Conservation (phyloP, 495 filamentous ascomycete genomes). For the Aspergillus avenaceus region DNA sequence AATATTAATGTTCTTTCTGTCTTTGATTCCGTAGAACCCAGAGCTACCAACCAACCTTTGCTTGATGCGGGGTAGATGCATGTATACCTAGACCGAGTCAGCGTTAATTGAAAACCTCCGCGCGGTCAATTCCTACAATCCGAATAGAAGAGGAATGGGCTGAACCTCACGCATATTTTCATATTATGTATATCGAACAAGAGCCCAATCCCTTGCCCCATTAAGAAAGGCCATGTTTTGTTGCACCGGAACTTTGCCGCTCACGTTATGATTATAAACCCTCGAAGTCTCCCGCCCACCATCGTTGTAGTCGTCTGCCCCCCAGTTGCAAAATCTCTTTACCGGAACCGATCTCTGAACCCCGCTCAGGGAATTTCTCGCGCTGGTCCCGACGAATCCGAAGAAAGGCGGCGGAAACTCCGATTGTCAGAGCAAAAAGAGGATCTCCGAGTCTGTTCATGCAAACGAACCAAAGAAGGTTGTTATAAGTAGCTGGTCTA, state of each 20-base stretch:
- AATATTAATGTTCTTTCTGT: not conserved
- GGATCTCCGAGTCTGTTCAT: slow-evolving; percentile 69
- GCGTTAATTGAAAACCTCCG: no score
- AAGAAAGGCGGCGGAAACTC: slow-evolving; percentile 53
- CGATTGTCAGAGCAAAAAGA: slow-evolving; percentile 80
- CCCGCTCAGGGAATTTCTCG: slow-evolving; percentile 44
- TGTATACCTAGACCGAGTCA: not conserved
- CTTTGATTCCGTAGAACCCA: not conserved
- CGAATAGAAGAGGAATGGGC: no score
- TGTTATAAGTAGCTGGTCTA: not conserved
- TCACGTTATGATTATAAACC: slow-evolving; percentile 16
- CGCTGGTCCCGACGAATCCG: slow-evolving; percentile 76
- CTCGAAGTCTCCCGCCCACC: slow-evolving; percentile 45
- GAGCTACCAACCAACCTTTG: no score
- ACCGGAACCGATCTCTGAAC: slow-evolving; percentile 30
- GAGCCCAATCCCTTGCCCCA: no score
- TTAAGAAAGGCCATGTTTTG: no score
- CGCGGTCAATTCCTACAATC: no score
- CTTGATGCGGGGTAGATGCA: no score
- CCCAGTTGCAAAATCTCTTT: slow-evolving; percentile 26
- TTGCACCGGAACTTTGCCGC: no score
- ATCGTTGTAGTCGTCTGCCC: slow-evolving; percentile 29
- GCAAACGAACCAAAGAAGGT: not conserved
- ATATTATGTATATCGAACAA: no score
- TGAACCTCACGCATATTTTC: no score